Base-by-base conservation (phyloP, 805 yeast species). In the Yamadazyma kitorensis region DNA sequence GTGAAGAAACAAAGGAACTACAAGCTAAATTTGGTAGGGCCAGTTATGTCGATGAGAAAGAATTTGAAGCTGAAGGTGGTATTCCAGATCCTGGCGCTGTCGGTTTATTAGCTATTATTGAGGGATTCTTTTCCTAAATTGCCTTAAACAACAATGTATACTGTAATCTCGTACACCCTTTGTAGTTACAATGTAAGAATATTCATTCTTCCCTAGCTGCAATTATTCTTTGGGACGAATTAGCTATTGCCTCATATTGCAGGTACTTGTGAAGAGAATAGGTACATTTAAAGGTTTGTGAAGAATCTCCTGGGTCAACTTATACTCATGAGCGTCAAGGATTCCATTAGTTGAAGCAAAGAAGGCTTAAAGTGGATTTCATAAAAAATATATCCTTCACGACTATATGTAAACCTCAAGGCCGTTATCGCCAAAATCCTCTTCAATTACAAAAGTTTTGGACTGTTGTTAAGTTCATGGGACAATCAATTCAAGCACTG, bases 71-170 rank as follows among this genome's bases (percentile, higher is more conserved):
- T 24, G 70, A 67, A 24, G 87, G 86, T 17, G 86, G 84, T n/a
- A 69, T 88, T 19, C 95, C 96, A 2, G 98, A 89, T 51, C 96
- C 98, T 4, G 97, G 98, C 44, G 96, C 97, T 2, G 77, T 86
- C 37, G 97, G 97, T 3, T 64, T 89, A 16, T 83, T 79, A 22
- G 85, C 74, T 16, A 53, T 77, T 12, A 52, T 76, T 14, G 64
- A 71, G 41, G 82, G 81, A 11, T 68, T 62, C 34, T 29, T 27
- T 24, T 24, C 14, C 6, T 6, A 6, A 17, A 12, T 17, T 19
- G 14, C 19, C 13, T 25, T n/a, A n/a, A 16, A 23, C 26, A 25
- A 13, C 19, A n/a, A 10, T 13, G 11, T 9, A 9, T 6, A 8
- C 10, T 27, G 4, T 27, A 23, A n/a, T n/a, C n/a, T n/a, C n/a